Base-by-base conservation (phyloP, 2,329 filamentous ascomycete species). In the Epichloe brachyelytri region DNA sequence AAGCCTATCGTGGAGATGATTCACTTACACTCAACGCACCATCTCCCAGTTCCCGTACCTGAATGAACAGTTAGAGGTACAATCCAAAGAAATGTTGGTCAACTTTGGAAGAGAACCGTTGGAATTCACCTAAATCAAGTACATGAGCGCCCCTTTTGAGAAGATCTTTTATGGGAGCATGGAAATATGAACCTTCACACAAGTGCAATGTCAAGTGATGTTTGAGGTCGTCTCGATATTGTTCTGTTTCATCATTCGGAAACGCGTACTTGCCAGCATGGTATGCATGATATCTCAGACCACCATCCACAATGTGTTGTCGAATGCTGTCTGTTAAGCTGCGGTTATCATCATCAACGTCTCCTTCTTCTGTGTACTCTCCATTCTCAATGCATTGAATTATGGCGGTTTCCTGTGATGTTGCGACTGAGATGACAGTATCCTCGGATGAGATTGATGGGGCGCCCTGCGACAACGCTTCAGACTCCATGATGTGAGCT, bases 21-120 rank as follows among this genome's bases (percentile, higher is more conserved):
- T 19, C 44, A 68, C 74, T 66, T 61, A 76, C 74, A 59, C 54
- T 76, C 70, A 44, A 75, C 67, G 43, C 69, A 71, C 74, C 74
- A 77, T 52, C 70, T 71, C 2, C 74, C 74, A 10, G 73, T 76
- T 11, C 74, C 74, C 5, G 74, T 76, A 19, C 72, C 72, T 74
- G 49, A 43, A 52, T 12, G 48, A 47, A 39, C 47, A 22, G 12
- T 51, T 26, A 49, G 44, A 26, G 6, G 8, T 15, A 37, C 12
- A 22, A 7, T 11, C 36, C 20, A 26, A 37, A n/a, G 17, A 47
- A 17, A 7, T 19, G 17, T 44, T 26, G 5, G 11, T 33, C 30
- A 30, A 30, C 30, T 30, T 30, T 30, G 30, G 30, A 30, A 30
- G 30, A 30, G 30, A 30, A 30, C 1, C 3, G 30, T 30, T 11